phyloP scores from a whole-genome alignment of 2,329 filamentous ascomycete genomes.

The Cadophora sp. region DNA sequence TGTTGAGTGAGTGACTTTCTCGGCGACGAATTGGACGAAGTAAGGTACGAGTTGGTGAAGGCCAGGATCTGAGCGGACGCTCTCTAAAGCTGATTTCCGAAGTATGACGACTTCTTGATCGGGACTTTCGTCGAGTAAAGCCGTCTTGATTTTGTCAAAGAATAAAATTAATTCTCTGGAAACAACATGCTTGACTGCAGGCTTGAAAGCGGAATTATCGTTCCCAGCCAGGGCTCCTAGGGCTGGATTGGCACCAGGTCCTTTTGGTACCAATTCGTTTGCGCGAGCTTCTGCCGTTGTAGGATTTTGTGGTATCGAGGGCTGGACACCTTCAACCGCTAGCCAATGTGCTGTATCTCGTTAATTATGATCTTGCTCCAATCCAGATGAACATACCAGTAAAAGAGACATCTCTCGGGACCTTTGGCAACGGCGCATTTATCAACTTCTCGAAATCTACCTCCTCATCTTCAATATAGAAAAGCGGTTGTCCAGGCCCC shows the following conservation, averaged over 20 bases:
- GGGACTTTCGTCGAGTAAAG: conserved; percentile 85
- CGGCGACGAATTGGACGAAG: conserved; percentile 93
- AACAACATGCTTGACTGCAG: conserved; percentile 92
- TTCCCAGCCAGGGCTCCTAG: conserved; percentile 83
- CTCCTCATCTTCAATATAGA: conserved; percentile 98
- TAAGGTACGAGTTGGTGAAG: conserved; percentile 96
- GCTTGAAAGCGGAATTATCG: conserved; percentile 84
- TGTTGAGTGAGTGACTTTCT: conserved; percentile 92
- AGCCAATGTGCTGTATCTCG: conserved; percentile 83
- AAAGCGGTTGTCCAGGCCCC: conserved; percentile 91
- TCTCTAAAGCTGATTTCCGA: conserved; percentile 83
- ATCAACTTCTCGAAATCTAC: conserved; percentile 99
- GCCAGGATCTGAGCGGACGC: conserved; percentile 86
- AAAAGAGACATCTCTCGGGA: conserved; percentile 90
- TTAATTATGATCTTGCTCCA: conserved; percentile 20
- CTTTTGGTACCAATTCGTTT: conserved; percentile 88
- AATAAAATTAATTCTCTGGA: conserved; percentile 96
- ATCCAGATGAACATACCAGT: conserved; percentile 66
- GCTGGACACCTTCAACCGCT: conserved; percentile 95
- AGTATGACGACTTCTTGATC: conserved; percentile 77
- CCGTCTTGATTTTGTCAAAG: conserved; percentile 92
- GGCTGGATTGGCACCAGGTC: conserved; percentile 84
- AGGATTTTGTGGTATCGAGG: conserved; percentile 95
- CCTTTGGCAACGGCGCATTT: conserved; percentile 92
- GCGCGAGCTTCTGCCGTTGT: conserved; percentile 83